A percentile compares a stretch with the other conserved stretches of the same genome.
phyloP scores from a whole-genome alignment of 1,139 yeast genomes.

The Geotrichum fermentans region DNA sequence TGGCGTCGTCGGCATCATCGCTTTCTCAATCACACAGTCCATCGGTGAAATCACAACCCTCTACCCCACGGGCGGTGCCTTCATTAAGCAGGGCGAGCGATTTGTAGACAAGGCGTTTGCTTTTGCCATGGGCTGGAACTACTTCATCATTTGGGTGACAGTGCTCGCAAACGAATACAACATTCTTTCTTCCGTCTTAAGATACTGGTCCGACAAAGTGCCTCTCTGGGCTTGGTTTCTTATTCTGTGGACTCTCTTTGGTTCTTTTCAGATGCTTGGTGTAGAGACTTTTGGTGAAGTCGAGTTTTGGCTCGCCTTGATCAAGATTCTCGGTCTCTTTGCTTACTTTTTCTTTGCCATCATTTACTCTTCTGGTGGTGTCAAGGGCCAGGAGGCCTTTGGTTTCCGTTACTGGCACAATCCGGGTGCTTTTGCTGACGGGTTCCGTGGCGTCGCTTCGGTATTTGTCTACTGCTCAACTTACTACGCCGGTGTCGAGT shows the following conservation, averaged over 20 bases:
- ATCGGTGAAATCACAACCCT: conserved; percentile 64
- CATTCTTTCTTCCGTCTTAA: conserved; percentile 49
- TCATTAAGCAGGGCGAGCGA: conserved; percentile 54
- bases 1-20: conserved; percentile 54
- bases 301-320: conserved; percentile 58
- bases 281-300: conserved; percentile 62
- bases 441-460: conserved; percentile 63
- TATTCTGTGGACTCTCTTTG: conserved; percentile 52
- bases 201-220: conserved; percentile 56
- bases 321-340: conserved; percentile 51
- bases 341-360: conserved; percentile 58
- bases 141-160: conserved; percentile 57
- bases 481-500: conserved; percentile 75
- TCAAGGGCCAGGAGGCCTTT: conserved; percentile 33
- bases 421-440: conserved; percentile 73
- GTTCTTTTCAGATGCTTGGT: conserved; percentile 53
- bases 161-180: conserved; percentile 59
- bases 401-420: conserved; percentile 70
- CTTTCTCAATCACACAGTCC: conserved; percentile 54
- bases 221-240: conserved; percentile 56
- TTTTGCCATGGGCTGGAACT: conserved; percentile 58
- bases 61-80: conserved; percentile 60
- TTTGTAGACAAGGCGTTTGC: conserved; percentile 57
- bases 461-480: conserved; percentile 66
- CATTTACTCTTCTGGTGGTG: conserved; percentile 65